A percentile compares a stretch with the other conserved stretches of the same genome.
Conservation (phyloP, 2,329 filamentous ascomycete genomes). For the Fusarium piperis region DNA sequence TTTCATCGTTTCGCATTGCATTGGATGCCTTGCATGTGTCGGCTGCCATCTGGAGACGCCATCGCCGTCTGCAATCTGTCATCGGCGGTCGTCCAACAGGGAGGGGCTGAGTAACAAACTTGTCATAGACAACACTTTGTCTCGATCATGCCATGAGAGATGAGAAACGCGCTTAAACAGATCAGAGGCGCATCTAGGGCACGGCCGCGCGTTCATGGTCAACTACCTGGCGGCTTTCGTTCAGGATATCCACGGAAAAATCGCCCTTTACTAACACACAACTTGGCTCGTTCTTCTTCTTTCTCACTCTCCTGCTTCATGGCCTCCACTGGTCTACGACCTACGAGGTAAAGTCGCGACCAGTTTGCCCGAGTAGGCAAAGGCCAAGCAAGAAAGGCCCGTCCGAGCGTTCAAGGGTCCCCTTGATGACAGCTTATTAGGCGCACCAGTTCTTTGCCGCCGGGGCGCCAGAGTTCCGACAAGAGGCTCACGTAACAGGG, state of each 20-base stretch:
- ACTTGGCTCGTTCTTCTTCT: neutral
- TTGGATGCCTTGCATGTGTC: conserved; percentile 1
- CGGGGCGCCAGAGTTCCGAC: conserved; percentile 15
- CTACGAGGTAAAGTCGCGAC: conserved; percentile 27
- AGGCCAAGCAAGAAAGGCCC: conserved; percentile 19
- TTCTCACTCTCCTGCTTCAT: neutral
- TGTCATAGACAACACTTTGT: neutral
- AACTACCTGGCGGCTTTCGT: neutral
- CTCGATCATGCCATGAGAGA: neutral
- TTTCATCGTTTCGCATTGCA: conserved; percentile 1
- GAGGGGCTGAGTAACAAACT: neutral
- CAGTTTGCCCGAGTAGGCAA: conserved; percentile 35
- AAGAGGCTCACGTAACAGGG: neutral
- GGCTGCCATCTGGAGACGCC: neutral
- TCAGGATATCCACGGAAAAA: conserved; percentile 1
- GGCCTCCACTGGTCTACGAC: conserved; percentile 21
- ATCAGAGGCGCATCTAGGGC: conserved; percentile 1
- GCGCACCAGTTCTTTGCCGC: conserved; percentile 32
- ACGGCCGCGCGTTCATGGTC: conserved; percentile 1
- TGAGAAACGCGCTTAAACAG: conserved; percentile 7
- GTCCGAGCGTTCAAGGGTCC: conserved; percentile 29
- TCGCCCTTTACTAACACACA: neutral
- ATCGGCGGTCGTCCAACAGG: neutral
- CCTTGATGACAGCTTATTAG: conserved; percentile 27
- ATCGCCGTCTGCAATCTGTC: neutral